Conservation (phyloP, 75 land plant species). For the Selaginella moellendorffii region DNA sequence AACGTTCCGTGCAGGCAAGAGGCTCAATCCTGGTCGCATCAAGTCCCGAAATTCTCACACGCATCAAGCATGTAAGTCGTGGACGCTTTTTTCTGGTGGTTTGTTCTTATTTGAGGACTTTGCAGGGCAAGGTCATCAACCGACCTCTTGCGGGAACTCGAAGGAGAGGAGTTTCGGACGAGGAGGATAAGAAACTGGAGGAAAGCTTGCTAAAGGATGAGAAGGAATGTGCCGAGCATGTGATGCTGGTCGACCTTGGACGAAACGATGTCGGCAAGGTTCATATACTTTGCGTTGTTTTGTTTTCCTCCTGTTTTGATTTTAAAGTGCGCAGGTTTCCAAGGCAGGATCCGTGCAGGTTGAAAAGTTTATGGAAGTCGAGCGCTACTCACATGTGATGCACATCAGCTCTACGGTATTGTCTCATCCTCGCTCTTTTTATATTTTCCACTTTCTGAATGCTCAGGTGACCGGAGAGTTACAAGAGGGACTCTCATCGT, state of each 20-base stretch:
- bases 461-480: slow-evolving; percentile 92
- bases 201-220: slow-evolving; percentile 61
- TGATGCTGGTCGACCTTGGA: slow-evolving; percentile 96
- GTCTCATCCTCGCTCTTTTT: background rate
- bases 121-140: slow-evolving; percentile 66
- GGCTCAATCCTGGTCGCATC: slow-evolving; percentile 89
- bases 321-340: slow-evolving; percentile 48
- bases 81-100: too few relatives aligned
- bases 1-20: slow-evolving; percentile 47
- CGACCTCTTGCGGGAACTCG: slow-evolving; percentile 96
- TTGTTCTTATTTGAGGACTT: too few relatives aligned
- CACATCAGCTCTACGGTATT: slow-evolving; percentile 95
- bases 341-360: slow-evolving; percentile 89
- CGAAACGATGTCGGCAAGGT: slow-evolving; percentile 99
- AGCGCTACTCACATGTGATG: slow-evolving; percentile 96
- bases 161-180: slow-evolving; percentile 65
- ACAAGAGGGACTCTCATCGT: slow-evolving; percentile 49
- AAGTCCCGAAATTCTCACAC: slow-evolving; percentile 93
- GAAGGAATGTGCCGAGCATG: slow-evolving; percentile 96
- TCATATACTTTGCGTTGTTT: too few relatives aligned
- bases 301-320: too few relatives aligned
- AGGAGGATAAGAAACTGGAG: slow-evolving; percentile 61
- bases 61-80: slow-evolving; percentile 76
- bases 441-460: background rate
- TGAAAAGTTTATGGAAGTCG: slow-evolving; percentile 85